These are phyloP conservation scores for Cercis canadensis DNA, from an alignment of 306 rosid species.

Conservation along the genomic window DNA sequence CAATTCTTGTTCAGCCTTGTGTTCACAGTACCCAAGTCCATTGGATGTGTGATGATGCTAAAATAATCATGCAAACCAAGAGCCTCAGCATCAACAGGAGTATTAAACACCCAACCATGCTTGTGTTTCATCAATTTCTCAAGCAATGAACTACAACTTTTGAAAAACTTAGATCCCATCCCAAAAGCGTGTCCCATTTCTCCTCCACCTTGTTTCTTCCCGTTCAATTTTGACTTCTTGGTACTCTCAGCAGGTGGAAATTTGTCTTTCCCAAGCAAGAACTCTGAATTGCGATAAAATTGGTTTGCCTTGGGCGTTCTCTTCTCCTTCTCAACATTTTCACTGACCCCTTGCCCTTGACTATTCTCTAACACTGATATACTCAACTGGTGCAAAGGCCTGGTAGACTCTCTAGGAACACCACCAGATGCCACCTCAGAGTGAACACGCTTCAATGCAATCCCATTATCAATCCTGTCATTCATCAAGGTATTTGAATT, in stretches of 20 bases:
- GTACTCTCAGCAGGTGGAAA: slow-evolving; percentile 88
- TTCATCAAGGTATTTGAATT: slow-evolving; percentile 40
- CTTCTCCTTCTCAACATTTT: slow-evolving; percentile 87
- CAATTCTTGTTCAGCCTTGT: slow-evolving; percentile 81
- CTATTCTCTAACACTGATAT: slow-evolving; percentile 72
- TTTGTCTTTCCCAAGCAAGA: slow-evolving; percentile 92
- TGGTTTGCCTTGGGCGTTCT: slow-evolving; percentile 95
- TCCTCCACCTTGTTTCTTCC: slow-evolving; percentile 76
- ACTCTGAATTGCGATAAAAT: slow-evolving; percentile 84
- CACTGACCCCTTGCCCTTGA: slow-evolving; percentile 66
- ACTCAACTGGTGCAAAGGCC: slow-evolving; percentile 77
- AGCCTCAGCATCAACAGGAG: slow-evolving; percentile 80
- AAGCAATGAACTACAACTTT: slow-evolving; percentile 88
- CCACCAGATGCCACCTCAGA: slow-evolving; percentile 73
- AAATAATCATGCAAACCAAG: slow-evolving; percentile 94
- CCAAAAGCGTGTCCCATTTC: slow-evolving; percentile 62
- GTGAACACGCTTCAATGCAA: slow-evolving; percentile 62
- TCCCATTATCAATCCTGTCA: slow-evolving; percentile 49
- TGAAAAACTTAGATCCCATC: slow-evolving; percentile 81
- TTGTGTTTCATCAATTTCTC: slow-evolving; percentile 94
- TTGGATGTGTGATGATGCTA: slow-evolving; percentile 77
- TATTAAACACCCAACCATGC: slow-evolving; percentile 91
- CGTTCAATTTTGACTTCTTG: slow-evolving; percentile 73
- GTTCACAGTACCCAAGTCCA: slow-evolving; percentile 94
- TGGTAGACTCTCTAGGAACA: slow-evolving; percentile 55